These are phyloP conservation scores for Aspergillus sp. DNA, from an alignment of 2,329 filamentous ascomycete species.

Conservation along the genomic window DNA sequence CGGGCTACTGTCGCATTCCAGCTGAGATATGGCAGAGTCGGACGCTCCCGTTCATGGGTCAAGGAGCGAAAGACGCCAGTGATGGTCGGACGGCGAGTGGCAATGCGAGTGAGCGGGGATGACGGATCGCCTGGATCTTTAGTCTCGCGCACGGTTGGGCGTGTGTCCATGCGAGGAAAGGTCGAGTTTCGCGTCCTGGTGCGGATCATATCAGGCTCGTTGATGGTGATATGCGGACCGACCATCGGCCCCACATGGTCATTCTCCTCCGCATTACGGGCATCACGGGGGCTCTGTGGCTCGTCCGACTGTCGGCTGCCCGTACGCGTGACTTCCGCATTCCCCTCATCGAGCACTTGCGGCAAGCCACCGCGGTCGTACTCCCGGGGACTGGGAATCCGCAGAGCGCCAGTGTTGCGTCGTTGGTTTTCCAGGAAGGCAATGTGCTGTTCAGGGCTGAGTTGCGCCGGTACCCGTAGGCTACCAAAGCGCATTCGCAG, in stretches of 20 bases:
- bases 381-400: constrained; percentile 89
- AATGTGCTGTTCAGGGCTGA: constrained; percentile 74
- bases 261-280: constrained; percentile 13
- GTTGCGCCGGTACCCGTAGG: constrained; percentile 51
- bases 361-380: constrained; percentile 79
- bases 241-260: constrained; percentile 27
- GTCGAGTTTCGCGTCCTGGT: constrained; percentile 33
- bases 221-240: constrained; percentile 46
- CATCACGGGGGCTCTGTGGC: constrained; percentile 11
- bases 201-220: constrained; percentile 41
- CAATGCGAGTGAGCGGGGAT: constrained; percentile 20
- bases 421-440: constrained; percentile 83
- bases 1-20: constrained; percentile 89
- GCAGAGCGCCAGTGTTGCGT: constrained; percentile 69
- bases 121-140: constrained; percentile 26
- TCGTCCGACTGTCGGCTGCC: constrained; percentile 22
- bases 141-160: constrained; percentile 31
- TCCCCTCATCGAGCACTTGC: constrained; percentile 53
- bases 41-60: constrained; percentile 36
- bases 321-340: constrained; percentile 19
- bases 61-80: constrained; percentile 33
- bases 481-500: constrained; percentile 39
- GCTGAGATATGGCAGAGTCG: constrained; percentile 82
- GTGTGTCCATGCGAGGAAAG: constrained; percentile 39
- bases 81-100: constrained; percentile 30